These are phyloP conservation scores for Aspergillus udagawae DNA, from an alignment of 2,329 filamentous ascomycete genomes.

Conservation along the genomic window DNA sequence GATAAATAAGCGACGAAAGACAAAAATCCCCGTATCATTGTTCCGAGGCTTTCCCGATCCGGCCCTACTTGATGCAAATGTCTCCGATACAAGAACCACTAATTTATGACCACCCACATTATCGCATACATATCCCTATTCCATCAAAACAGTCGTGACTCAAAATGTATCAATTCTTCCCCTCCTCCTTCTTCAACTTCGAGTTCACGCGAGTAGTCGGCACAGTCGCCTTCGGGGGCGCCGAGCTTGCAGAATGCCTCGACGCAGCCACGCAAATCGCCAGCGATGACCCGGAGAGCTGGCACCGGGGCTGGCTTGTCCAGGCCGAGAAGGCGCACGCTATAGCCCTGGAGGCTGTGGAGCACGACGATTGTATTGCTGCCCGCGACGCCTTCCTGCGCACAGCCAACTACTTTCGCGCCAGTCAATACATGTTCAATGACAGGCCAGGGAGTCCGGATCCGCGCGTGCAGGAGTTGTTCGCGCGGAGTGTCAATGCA, in stretches of 20 bases:
- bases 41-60: too few species aligned
- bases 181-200: constrained; percentile 6
- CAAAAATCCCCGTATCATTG: too few species aligned
- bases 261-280: constrained; percentile 1
- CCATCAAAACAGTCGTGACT: too few species aligned
- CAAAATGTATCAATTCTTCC: constrained; percentile 5
- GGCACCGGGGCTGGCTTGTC: constrained; percentile 1
- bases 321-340: not conserved
- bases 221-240: not conserved
- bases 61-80: too few species aligned
- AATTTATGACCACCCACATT: too few species aligned
- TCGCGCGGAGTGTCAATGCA: not conserved
- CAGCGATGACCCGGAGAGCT: constrained; percentile 5
- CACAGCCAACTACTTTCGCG: constrained; percentile 4
- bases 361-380: not conserved
- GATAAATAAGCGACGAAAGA: too few species aligned
- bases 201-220: constrained; percentile 3
- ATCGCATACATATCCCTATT: too few species aligned
- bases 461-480: not conserved
- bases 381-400: constrained; percentile 5
- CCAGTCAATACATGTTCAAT: constrained; percentile 5
- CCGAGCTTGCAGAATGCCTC: constrained; percentile 4
- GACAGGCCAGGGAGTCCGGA: not conserved
- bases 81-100: too few species aligned
- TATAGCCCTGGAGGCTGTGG: not conserved